phyloP scores from a whole-genome alignment of 2,329 filamentous ascomycete species.

The Sclerotinia spermophila region DNA sequence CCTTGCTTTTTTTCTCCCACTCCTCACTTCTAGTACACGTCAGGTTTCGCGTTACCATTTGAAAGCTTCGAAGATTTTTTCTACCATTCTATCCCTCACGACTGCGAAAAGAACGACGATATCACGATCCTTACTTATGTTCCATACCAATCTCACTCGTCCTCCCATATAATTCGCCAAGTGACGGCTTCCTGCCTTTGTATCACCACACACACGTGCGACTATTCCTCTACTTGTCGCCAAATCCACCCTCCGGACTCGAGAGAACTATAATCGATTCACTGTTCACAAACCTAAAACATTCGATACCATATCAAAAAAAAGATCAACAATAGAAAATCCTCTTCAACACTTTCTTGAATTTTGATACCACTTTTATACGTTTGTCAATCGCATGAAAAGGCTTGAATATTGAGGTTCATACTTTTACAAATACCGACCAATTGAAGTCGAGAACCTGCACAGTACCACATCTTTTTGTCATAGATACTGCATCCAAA shows the following conservation, averaged over 20 bases:
- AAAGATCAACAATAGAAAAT: neutral
- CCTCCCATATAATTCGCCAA: conserved; percentile 18
- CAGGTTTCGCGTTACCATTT: neutral
- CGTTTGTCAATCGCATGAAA: neutral
- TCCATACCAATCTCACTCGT: conserved; percentile 18
- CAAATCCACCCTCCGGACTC: conserved; percentile 10
- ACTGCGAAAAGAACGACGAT: neutral
- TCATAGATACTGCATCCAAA: neutral
- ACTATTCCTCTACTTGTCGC: neutral
- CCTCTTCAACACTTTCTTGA: neutral
- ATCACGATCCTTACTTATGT: conserved; percentile 13
- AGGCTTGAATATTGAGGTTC: neutral
- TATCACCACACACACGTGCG: neutral
- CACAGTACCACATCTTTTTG: neutral
- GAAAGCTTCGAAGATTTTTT: neutral
- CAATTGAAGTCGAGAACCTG: neutral
- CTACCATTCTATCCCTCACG: conserved; percentile 5
- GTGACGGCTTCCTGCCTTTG: conserved; percentile 22
- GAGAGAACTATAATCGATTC: conserved; percentile 7
- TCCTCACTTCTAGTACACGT: neutral
- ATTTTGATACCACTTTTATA: neutral
- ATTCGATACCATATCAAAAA: neutral
- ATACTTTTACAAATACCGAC: neutral
- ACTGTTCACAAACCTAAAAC: conserved; percentile 10
- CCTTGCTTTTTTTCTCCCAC: neutral